Percentiles rank a stretch among this genome's conserved stretches.
These are phyloP conservation scores for Leccinum subtestaceum DNA, from an alignment of 768 basidiomycete species.

Conservation along the genomic window DNA sequence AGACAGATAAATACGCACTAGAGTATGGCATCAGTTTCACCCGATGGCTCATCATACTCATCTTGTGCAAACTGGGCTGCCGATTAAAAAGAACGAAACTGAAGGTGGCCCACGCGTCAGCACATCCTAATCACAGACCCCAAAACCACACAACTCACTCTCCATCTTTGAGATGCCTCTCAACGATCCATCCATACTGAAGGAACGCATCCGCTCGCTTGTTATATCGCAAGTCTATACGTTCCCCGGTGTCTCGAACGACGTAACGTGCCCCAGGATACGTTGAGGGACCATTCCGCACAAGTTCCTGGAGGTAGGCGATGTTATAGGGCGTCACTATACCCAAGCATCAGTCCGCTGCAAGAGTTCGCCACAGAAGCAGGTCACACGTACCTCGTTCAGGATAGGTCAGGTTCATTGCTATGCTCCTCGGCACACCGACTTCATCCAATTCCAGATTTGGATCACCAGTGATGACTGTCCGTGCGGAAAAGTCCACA, in stretches of 20 bases:
- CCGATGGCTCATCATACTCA: constrained; percentile 99
- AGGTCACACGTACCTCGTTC: constrained; percentile 70
- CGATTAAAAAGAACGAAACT: constrained; percentile 78
- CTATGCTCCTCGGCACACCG: constrained; percentile 91
- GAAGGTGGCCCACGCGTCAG: constrained; percentile 3
- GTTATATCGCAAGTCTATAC: constrained; percentile 95
- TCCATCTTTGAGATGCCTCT: constrained; percentile 96
- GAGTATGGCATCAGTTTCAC: constrained; percentile 98
- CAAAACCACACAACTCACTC: constrained; percentile 63
- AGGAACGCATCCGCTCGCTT: constrained; percentile 93
- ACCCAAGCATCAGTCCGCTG: constrained; percentile 11
- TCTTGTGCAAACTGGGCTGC: constrained; percentile 97
- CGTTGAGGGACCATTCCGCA: constrained; percentile 88
- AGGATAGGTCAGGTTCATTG: constrained; percentile 97
- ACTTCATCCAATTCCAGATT: constrained; percentile 96
- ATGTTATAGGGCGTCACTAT: constrained; percentile 98
- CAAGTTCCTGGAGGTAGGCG: constrained; percentile 87
- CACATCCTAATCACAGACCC: neutral
- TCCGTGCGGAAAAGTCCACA: constrained; percentile 98
- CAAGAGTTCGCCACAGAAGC: neutral
- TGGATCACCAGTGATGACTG: constrained; percentile 98
- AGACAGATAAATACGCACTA: constrained; percentile 52
- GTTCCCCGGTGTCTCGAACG: constrained; percentile 94
- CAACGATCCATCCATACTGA: constrained; percentile 98
- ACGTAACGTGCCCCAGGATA: constrained; percentile 98